Evolutionary conservation across 371 early-diverging fungal species (phyloP), one percentile per base, ranked within the genome.

Genomic region (Thermomucor indicae-seudaticae): DNA sequence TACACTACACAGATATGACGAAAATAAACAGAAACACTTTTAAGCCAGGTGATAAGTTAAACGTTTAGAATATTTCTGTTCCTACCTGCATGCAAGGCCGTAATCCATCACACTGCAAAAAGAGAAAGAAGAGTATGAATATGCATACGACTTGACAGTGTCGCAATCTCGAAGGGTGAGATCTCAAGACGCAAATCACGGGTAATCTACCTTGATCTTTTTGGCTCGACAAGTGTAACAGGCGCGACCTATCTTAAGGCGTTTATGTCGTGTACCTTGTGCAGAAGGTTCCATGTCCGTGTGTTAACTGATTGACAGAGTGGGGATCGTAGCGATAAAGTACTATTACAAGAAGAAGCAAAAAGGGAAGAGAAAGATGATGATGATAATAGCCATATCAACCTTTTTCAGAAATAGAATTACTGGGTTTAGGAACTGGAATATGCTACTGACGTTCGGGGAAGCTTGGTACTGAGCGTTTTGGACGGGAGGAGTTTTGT

Each of bases 61-160:
- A n/a, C n/a, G n/a, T n/a, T n/a, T n/a, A n/a, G n/a, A n/a, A n/a
- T n/a, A n/a, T 32, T 14, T 44, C n/a, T 28, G 16, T 16, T 6
- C 16, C 23, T 75, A 75, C 76, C 76, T 75, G 76, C 76, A 75
- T 75, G 60, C 76, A 75, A 14, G 76, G 76, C 12, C 70, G 76
- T 10, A 75, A 42, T 20, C 76, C 76, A 65, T 75, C 76, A 22
- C 76, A 75, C 76, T 75, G 37, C 3, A 32, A 53, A 23, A 49
- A 22, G 38, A 28, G 14, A 22, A 32, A 14, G 14, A 32, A 14
- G 7, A 32, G 14, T 7, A 14, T 32, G 7, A 32, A 32, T 14
- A 32, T 7, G 14, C 32, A 10, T 14, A 14, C 32, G 32, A 14
- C 10, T 32, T 7, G 14, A 14, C 14, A 14, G 7, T 19, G 10